Evolutionary conservation across 164 flowering plant genomes (phyloP), one percentile per base, ranked within the genome.

Genomic region (Nymphaea colorata): DNA sequence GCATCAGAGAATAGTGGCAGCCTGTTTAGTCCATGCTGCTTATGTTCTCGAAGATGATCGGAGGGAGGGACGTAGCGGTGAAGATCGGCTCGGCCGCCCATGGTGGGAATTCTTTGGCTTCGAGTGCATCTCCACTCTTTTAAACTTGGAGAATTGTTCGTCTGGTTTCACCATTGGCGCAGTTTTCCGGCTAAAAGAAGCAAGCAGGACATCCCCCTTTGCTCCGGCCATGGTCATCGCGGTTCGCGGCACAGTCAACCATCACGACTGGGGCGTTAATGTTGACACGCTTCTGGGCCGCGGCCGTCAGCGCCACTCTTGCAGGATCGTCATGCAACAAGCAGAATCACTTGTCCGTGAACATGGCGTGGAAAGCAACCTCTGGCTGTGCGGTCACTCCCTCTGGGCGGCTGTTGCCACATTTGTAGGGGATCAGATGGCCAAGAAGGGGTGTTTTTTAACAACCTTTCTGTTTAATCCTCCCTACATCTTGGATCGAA

Each of bases 391-490:
- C 44, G 97, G 99, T 41, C 99, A 94, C 71, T 94, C 97, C 25
- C 75, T 94, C 6, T 97, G 99, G 59, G 72, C 97, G 41, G 89
- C 96, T 63, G 78, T 91, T 77, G 95, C 89, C 64, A 66, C 86
- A 86, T 86, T 88, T 47, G 89, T 90, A 18, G 99, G 96, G n/a
- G 90, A 83, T 78, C 81, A 76, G n/a, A 87, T 91, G 96, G 99
- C 87, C 7, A 83, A 78, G 74, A 71, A 73, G 0, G 89, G 93
- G 25, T 61, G 61, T 64, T 84, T 76, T 64, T 76, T 91, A 14
- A 85, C 88, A 59, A 61, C 93, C 43, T 90, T 76, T 74, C 87
- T 91, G 3, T 94, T 94, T 68, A 94, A 94, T 69, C 93, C 98
- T 14, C 98, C 98, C 0, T 94, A 77, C 71, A 88, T 94, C 51